These are phyloP conservation scores for Xylariaceae sp. DNA, from an alignment of 2,329 filamentous ascomycete species.

Conservation along the genomic window DNA sequence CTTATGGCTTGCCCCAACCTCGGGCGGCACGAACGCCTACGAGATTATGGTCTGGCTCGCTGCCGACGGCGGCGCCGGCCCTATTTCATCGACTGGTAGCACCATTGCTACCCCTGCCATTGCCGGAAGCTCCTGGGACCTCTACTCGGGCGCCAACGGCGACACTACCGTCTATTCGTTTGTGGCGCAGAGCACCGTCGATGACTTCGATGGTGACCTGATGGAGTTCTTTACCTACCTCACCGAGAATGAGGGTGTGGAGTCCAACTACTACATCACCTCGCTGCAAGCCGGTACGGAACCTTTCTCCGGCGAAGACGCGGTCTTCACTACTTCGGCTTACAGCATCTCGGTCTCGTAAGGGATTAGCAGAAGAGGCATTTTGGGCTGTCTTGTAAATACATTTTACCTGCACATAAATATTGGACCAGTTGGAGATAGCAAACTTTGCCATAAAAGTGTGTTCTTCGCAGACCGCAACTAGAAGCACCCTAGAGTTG, in stretches of 20 bases:
- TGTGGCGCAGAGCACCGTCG: conserved; percentile 41
- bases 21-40: conserved; percentile 52
- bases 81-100: conserved; percentile 47
- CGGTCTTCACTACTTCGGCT: conserved; percentile 43
- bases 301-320: conserved; percentile 51
- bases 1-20: conserved; percentile 54
- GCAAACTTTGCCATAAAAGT: too few species aligned
- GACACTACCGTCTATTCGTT: conserved; percentile 59
- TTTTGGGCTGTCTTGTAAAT: too few species aligned
- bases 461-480: too few species aligned
- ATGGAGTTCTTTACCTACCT: conserved; percentile 58
- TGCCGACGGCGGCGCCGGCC: conserved; percentile 34
- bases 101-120: conserved; percentile 56
- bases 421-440: too few species aligned
- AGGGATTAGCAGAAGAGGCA: too few species aligned
- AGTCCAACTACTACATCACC: conserved; percentile 52
- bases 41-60: conserved; percentile 53
- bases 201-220: conserved; percentile 56
- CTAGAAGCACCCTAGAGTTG: too few species aligned
- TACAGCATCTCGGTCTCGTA: neutral
- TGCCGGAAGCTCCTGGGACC: conserved; percentile 53
- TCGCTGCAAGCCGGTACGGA: conserved; percentile 55
- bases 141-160: conserved; percentile 60
- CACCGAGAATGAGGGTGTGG: conserved; percentile 44
- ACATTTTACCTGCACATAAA: too few species aligned